A percentile compares a stretch with the other conserved stretches of the same genome.
These are phyloP conservation scores for Pleodorina starrii DNA, from an alignment of 139 green algal species.

Conservation along the genomic window DNA sequence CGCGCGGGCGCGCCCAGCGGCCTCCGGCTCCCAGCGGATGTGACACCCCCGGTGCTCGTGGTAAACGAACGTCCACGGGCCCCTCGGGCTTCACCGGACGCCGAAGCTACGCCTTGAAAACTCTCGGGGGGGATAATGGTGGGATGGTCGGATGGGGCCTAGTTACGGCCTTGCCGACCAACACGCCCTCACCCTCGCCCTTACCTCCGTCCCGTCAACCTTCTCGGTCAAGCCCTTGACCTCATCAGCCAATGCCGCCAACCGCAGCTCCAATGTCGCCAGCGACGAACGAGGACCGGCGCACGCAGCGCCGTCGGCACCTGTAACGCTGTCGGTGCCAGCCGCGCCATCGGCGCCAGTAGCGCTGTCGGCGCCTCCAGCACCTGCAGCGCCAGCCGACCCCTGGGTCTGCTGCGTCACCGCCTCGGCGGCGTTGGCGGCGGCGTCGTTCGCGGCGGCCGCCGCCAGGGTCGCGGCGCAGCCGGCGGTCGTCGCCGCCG, in stretches of 20 bases:
- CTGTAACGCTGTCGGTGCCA: background rate
- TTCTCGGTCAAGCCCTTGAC: background rate
- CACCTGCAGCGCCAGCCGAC: background rate
- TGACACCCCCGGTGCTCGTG: too few species aligned
- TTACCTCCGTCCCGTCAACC: background rate
- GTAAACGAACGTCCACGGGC: too few species aligned
- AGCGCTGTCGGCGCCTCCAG: background rate
- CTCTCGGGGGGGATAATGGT: too few species aligned
- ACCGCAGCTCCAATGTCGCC: background rate
- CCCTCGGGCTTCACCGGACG: too few species aligned
- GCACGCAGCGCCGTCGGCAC: too few species aligned
- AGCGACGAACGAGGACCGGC: background rate
- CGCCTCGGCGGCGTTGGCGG: background rate
- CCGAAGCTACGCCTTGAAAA: too few species aligned
- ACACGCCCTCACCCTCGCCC: background rate
- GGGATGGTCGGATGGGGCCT: too few species aligned
- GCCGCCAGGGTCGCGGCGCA: background rate
- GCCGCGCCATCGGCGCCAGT: background rate
- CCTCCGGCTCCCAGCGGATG: too few species aligned
- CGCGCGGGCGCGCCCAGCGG: too few species aligned
- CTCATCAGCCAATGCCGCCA: background rate
- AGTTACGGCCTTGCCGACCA: too few species aligned
- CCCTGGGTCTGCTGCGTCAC: background rate
- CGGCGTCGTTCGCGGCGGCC: background rate
- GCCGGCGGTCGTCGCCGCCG: background rate